Percentiles rank a stretch among this genome's conserved stretches.
phyloP scores from a whole-genome alignment of 257 asterid genomes.

The Solanum lycopersicoides region DNA sequence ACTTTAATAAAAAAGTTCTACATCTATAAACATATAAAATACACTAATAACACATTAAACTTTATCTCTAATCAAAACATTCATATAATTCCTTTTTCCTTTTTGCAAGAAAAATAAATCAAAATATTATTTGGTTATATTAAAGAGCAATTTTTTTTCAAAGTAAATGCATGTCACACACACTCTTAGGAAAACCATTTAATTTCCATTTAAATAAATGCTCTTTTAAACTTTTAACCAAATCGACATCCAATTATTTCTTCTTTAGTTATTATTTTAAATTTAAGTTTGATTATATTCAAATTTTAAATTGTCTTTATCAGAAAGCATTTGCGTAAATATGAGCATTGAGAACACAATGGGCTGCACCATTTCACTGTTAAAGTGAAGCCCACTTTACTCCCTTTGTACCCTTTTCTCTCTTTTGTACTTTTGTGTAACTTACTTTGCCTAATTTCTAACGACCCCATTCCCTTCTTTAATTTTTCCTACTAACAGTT shows the following conservation, averaged over 20 bases:
- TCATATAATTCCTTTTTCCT: background rate
- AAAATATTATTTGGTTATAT: background rate
- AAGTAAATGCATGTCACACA: background rate
- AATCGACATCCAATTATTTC: background rate
- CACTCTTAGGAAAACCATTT: background rate
- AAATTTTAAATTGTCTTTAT: background rate
- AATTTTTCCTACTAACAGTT: background rate
- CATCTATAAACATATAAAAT: background rate
- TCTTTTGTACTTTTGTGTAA: background rate
- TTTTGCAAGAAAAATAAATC: background rate
- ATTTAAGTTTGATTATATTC: accelerated
- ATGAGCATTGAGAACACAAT: background rate
- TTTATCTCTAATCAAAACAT: background rate
- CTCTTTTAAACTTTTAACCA: background rate
- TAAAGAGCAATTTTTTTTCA: background rate
- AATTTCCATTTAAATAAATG: background rate
- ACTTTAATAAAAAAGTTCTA: too few species aligned
- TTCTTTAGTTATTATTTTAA: background rate
- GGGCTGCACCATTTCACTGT: background rate
- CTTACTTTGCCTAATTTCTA: background rate
- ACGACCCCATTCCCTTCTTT: background rate
- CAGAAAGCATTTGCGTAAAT: too few species aligned
- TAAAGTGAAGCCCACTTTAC: background rate
- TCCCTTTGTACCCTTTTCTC: background rate
- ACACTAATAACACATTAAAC: background rate